Base-by-base conservation (phyloP, 371 early-diverging fungal genomes). In the Batrachochytrium dendrobatidis region DNA sequence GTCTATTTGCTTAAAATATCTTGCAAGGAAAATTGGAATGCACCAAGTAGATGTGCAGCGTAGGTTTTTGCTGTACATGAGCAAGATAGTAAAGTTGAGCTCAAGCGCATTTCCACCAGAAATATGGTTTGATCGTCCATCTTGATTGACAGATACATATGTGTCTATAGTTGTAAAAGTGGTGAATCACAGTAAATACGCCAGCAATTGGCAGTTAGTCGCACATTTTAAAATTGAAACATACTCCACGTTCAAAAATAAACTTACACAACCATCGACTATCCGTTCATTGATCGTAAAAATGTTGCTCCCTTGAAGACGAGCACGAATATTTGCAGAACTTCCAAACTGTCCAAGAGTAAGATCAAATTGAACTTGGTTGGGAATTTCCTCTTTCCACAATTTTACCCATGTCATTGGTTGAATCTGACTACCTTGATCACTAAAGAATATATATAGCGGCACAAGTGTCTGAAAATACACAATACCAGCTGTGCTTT, bases 381-480 rank as follows among this genome's bases (percentile, higher is more conserved):
- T 53, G 20, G 67, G 67, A 31, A 73, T 62, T 26, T 68, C 69
- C n/a, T 68, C 54, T 1, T 61, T 57, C 77, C 77, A 76, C 30
- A 60, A 34, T 25, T 61, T 56, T 17, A 76, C 51, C 77, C 77
- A 76, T 1, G 53, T 33, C 15, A 60, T 31, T n/a, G 56, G 62
- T 29, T 62, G 60, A 2, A 73, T 18, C 2, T 20, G 33, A n/a
- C n/a, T n/a, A 17, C 66, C 63, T 1, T 62, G 56, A 49, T 77
- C 77, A 6, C 26, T 17, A 45, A 77, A 73, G 34, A 73, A 46
- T 20, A 71, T 60, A 44, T 77, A 57, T 28, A 79, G 45, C 2
- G 77, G 76, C 3, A 77, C 35, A 28, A 56, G 58, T 1, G 69
- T 56, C 48, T 74, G 76, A 53, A 78, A 73, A 53, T 78, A 80